Conservation (phyloP, 148 eudicot species). For the Nyssa sinensis region DNA sequence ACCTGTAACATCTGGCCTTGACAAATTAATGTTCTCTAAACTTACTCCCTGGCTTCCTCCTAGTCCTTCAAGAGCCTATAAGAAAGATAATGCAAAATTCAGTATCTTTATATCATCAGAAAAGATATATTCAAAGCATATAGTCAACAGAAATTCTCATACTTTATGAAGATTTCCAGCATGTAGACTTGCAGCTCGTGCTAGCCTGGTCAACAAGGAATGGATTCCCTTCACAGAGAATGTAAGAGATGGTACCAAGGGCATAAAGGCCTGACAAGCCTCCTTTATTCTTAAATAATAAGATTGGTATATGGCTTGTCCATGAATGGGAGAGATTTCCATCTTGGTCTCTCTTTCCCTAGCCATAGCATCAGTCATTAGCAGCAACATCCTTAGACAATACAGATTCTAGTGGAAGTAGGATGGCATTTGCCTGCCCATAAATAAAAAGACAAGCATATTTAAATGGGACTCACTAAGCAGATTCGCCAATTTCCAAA, state of each 20-base stretch:
- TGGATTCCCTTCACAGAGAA: slow-evolving; percentile 78
- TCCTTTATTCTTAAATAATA: slow-evolving; percentile 66
- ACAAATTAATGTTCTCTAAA: slow-evolving; percentile 56
- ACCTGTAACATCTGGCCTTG: slow-evolving; percentile 41
- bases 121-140: neutral
- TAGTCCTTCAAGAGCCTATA: slow-evolving; percentile 89
- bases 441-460: slow-evolving; percentile 10
- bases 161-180: slow-evolving; percentile 97
- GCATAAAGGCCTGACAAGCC: slow-evolving; percentile 63
- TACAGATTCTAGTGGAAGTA: slow-evolving; percentile 90
- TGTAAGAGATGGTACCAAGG: slow-evolving; percentile 68
- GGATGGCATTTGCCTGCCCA: slow-evolving; percentile 71
- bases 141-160: slow-evolving; percentile 8
- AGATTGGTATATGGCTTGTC: slow-evolving; percentile 95
- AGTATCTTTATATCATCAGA: neutral
- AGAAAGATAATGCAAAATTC: slow-evolving; percentile 11
- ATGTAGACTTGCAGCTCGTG: slow-evolving; percentile 85
- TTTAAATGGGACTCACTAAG: neutral
- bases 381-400: slow-evolving; percentile 89
- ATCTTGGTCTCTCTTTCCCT: slow-evolving; percentile 65
- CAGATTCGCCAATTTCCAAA: neutral
- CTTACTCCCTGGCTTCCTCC: slow-evolving; percentile 68
- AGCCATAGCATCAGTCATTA: slow-evolving; percentile 90
- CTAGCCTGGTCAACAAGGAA: slow-evolving; percentile 71
- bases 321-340: slow-evolving; percentile 92